Evolutionary conservation across 441 rosid genomes (phyloP).

Genomic region (Macaranga tanarius): DNA sequence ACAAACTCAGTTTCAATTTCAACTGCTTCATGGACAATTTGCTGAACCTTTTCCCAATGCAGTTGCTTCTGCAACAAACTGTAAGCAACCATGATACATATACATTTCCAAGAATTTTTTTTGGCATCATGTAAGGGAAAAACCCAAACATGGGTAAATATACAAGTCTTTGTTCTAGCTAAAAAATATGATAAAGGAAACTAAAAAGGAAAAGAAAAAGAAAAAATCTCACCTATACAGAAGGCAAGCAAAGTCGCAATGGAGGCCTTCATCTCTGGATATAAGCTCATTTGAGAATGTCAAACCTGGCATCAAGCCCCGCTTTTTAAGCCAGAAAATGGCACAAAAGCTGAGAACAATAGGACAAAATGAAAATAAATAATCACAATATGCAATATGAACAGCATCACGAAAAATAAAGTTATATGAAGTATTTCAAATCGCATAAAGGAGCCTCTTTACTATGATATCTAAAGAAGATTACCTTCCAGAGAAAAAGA

Average conservation of each 20-base stretch:
- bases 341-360: conserved; percentile 72
- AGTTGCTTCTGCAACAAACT: conserved; percentile 71
- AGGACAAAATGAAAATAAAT: conserved; percentile 8
- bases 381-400: conserved; percentile 4
- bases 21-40: conserved; percentile 72
- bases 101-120: background rate
- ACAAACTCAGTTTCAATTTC: conserved; percentile 87
- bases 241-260: conserved; percentile 96
- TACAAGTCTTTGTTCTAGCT: background rate
- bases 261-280: conserved; percentile 92
- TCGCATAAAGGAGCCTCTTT: conserved; percentile 4
- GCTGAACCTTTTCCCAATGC: conserved; percentile 54
- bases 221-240: conserved; percentile 54
- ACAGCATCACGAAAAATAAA: background rate
- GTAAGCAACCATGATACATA: conserved; percentile 21
- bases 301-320: conserved; percentile 95
- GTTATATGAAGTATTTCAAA: background rate
- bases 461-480: conserved; percentile 12
- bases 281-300: conserved; percentile 92
- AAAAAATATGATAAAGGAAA: background rate
- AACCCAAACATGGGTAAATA: background rate
- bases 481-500: conserved; percentile 94
- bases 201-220: background rate
- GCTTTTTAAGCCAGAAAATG: conserved; percentile 94
- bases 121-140: background rate